These are phyloP conservation scores for Candida pseudoviswanathii DNA, from an alignment of 1,139 yeast genomes.

Conservation along the genomic window DNA sequence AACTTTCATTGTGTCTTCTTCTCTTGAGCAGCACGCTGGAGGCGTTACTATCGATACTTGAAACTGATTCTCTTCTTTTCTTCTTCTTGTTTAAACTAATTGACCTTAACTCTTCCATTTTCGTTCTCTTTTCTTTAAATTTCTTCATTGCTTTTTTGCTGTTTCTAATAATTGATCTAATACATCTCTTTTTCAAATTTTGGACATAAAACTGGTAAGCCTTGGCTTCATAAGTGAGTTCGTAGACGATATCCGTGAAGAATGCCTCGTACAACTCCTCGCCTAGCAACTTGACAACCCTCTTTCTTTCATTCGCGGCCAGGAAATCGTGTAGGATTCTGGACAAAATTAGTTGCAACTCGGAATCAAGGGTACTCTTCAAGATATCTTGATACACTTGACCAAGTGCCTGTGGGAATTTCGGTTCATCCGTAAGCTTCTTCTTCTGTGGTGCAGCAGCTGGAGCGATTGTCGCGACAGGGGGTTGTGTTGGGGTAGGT, in stretches of 20 bases:
- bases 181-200: slow-evolving; percentile 25
- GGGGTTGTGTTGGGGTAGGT: neutral
- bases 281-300: slow-evolving; percentile 40
- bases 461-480: neutral
- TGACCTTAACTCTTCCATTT: slow-evolving; percentile 46
- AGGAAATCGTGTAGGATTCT: slow-evolving; percentile 25
- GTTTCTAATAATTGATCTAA: slow-evolving; percentile 25
- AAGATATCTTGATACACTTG: slow-evolving; percentile 32
- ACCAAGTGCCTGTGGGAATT: slow-evolving; percentile 22
- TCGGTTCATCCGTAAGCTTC: slow-evolving; percentile 21
- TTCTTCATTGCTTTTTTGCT: slow-evolving; percentile 28
- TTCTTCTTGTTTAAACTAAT: slow-evolving; percentile 26
- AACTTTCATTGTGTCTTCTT: slow-evolving; percentile 14
- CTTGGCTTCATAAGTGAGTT: slow-evolving; percentile 40
- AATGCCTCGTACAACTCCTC: slow-evolving; percentile 60
- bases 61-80: slow-evolving; percentile 25
- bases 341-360: slow-evolving; percentile 28
- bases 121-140: slow-evolving; percentile 28
- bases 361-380: slow-evolving; percentile 31
- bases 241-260: slow-evolving; percentile 54
- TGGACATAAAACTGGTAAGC: slow-evolving; percentile 38
- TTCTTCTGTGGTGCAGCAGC: slow-evolving; percentile 2
- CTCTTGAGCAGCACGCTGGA: slow-evolving; percentile 9
- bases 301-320: slow-evolving; percentile 25
- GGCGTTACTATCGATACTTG: slow-evolving; percentile 11